These are phyloP conservation scores for Epichloe baconii DNA, from an alignment of 2,329 filamentous ascomycete species.

Conservation along the genomic window DNA sequence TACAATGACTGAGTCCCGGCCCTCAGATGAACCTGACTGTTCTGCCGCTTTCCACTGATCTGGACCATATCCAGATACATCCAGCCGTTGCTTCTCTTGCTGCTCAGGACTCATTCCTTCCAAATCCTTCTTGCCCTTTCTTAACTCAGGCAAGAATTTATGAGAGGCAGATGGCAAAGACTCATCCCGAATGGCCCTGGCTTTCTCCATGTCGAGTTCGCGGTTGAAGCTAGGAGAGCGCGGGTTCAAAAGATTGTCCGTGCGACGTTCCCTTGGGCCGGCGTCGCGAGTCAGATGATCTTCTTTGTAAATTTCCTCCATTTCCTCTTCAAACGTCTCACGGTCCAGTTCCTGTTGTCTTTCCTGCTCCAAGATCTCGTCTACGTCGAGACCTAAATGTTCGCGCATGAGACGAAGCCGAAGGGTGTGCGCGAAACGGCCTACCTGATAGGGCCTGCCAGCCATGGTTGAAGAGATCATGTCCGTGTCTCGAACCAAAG, in stretches of 20 bases:
- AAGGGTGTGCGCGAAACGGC: slow-evolving; percentile 82
- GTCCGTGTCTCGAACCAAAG: slow-evolving; percentile 82
- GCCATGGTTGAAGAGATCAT: slow-evolving; percentile 89
- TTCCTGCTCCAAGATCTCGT: slow-evolving; percentile 75
- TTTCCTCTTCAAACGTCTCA: slow-evolving; percentile 42
- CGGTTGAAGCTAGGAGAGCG: slow-evolving; percentile 55
- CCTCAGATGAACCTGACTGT: slow-evolving; percentile 44
- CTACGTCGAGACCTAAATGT: slow-evolving; percentile 89
- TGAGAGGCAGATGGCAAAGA: slow-evolving; percentile 5
- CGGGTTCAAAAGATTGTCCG: slow-evolving; percentile 16
- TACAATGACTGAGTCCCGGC: slow-evolving; percentile 58
- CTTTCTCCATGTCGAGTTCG: slow-evolving; percentile 32
- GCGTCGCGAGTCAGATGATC: slow-evolving; percentile 10
- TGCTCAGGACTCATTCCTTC: slow-evolving; percentile 1
- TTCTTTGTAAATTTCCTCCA: slow-evolving; percentile 49
- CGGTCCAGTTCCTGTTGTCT: slow-evolving; percentile 52
- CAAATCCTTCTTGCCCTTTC: not conserved
- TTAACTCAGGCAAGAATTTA: not conserved
- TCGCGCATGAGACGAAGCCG: slow-evolving; percentile 92
- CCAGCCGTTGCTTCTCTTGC: slow-evolving; percentile 52
- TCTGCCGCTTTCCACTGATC: slow-evolving; percentile 63
- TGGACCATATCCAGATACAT: slow-evolving; percentile 64
- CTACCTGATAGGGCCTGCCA: slow-evolving; percentile 77
- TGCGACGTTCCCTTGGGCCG: slow-evolving; percentile 24
- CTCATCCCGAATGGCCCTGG: slow-evolving; percentile 33